phyloP scores from a whole-genome alignment of 176 grass and related monocot genomes.

The Raddia guianensis region DNA sequence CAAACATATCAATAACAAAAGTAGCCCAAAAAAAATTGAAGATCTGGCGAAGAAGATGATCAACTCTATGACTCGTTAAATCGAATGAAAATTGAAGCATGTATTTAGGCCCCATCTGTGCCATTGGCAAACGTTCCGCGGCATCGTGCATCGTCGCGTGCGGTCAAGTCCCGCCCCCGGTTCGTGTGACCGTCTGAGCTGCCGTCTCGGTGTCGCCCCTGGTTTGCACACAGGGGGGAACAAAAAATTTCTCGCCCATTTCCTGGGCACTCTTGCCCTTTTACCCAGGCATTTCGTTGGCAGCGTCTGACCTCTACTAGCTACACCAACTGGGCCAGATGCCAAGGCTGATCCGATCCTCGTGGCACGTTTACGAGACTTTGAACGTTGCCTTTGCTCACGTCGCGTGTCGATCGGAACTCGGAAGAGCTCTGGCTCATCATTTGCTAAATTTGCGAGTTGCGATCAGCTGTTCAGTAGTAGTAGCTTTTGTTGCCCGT shows the following conservation, averaged over 20 bases:
- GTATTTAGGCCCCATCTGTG: no score
- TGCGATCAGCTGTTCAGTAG: neutral
- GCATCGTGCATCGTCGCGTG: no score
- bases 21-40: no score
- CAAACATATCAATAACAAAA: no score
- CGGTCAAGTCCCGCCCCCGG: constrained; percentile 1
- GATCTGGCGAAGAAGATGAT: no score
- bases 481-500: neutral
- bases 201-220: neutral
- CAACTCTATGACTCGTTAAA: no score
- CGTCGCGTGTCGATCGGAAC: neutral
- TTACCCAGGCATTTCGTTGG: no score
- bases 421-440: neutral
- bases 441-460: no score
- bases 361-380: neutral
- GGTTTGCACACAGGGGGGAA: no score
- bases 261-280: neutral
- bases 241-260: constrained; percentile 14
- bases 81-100: no score
- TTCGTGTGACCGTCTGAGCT: neutral
- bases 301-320: no score
- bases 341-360: neutral
- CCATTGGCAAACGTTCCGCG: no score
- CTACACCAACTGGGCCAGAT: neutral
- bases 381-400: neutral